Evolutionary conservation across 2,329 filamentous ascomycete species (phyloP), one percentile per base, ranked within the genome.

Genomic region (Emmonsiellopsis sp.): DNA sequence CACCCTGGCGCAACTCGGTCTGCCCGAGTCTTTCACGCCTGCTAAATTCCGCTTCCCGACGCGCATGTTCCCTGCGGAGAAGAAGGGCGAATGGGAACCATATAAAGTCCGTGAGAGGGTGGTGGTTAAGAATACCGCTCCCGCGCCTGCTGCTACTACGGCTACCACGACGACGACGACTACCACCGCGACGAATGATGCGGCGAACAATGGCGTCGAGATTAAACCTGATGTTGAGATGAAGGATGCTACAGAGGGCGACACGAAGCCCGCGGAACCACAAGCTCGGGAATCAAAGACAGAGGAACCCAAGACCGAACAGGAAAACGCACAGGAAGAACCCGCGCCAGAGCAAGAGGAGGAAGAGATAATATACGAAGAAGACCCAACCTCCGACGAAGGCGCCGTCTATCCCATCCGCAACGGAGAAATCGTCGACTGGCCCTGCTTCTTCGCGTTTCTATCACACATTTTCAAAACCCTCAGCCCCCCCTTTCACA

Each of bases 371-470:
- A 81, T 89, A 62, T 94, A 86, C 73, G 86, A 96, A 60, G 93
- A 97, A 73, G 90, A 96, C 67, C 84, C 85, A 20, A 85, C 92
- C 52, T 89, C 89, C 56, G 84, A 87, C 55, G 89, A 96, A 70
- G 93, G 88, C 56, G 93, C 93, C 2, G 81, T 95, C 52, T 96
- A 89, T 75, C 93, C 93, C 9, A 83, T 98, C 51, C 65, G 71
- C 76, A 83, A 85, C 59, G 93, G 93, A 54, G 83, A 82, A 64
- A 93, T 98, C 57, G 83, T 86, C 43, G 83, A 97, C 67, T 95
- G 95, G 89, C 80, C 85, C 0, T 92, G 89, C 60, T 95, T 98
- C 74, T 87, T 95, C 59, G 92, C 93, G 34, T 85, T 97, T 63
- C 81, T 98, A 65, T 87, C 91, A 53, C 89, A 98, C 68, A 86